phyloP scores from a whole-genome alignment of 495 filamentous ascomycete genomes.

The Terfezia boudieri region DNA sequence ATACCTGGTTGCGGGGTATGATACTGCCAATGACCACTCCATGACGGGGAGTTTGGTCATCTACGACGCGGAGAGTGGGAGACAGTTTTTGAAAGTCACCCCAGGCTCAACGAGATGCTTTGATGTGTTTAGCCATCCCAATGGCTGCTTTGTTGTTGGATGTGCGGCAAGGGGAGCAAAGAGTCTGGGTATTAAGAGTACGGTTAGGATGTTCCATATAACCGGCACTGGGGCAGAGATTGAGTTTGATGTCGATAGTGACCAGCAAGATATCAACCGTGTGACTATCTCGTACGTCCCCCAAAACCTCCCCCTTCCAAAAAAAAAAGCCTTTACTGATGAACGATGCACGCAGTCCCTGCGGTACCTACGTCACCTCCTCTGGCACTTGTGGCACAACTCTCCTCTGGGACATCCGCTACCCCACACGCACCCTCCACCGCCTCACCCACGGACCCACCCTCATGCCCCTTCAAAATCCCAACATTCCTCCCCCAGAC shows the following conservation, averaged over 20 bases:
- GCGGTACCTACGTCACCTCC: constrained; percentile 40
- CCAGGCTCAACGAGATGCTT: constrained; percentile 28
- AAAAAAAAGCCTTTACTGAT: no score
- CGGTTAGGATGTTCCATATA: background rate
- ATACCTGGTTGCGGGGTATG: constrained; percentile 11
- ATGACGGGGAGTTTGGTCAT: background rate
- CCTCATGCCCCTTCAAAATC: constrained; percentile 35
- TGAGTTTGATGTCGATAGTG: constrained; percentile 37
- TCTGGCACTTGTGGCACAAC: constrained; percentile 66
- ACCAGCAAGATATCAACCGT: constrained; percentile 72
- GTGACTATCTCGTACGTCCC: constrained; percentile 35
- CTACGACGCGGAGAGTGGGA: background rate
- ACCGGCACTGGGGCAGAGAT: background rate
- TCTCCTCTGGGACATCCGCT: constrained; percentile 66
- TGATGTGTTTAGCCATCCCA: constrained; percentile 21
- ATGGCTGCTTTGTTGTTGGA: constrained; percentile 13
- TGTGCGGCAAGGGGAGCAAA: constrained; percentile 14
- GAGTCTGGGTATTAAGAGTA: constrained; percentile 13
- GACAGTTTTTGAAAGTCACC: constrained; percentile 22
- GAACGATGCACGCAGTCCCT: constrained; percentile 11
- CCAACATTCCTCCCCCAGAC: constrained; percentile 34
- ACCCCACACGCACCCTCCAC: constrained; percentile 34
- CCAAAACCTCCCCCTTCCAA: no score
- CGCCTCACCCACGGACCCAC: constrained; percentile 45
- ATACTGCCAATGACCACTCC: constrained; percentile 1